Evolutionary conservation across 345 rosid genomes (phyloP), one percentile per base, ranked within the genome.

Genomic region (Acer yangbiense): DNA sequence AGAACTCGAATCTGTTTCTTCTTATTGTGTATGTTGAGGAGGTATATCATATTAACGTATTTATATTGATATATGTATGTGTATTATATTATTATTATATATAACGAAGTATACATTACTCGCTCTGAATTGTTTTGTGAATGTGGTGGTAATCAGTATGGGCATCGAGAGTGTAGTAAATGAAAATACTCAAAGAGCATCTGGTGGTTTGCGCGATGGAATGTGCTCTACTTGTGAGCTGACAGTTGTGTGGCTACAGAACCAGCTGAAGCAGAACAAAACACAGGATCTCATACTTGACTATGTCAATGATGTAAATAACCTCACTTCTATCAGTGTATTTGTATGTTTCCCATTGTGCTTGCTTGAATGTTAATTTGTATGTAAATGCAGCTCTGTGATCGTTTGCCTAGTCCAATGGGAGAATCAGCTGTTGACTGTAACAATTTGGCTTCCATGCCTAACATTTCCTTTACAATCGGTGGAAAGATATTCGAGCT

Each of bases 391-490:
- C 83, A 90, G 94, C 87, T 92, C 23, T 92, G 97, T 75, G 90
- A 86, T 46, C 85, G 89, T 4, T 57, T 92, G 79, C 94, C 97
- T 9, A 90, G 92, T 81, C 94, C 92, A 14, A 88, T 86, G 91
- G 97, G 97, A 63, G 88, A 92, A 83, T 92, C 92, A 7, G 81
- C 80, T 7, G 92, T 92, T 57, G 97, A 90, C 61, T 92, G 94
- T 75, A 78, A 69, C 39, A 78, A 83, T 66, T 64, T 90, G 77
- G 82, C 89, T 23, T 65, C 92, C 60, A 71, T 90, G 96, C 96
- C 96, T 54, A 82, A 73, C 55, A 87, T 91, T 63, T 86, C 96
- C 57, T 90, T 88, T 43, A 87, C 90, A 18, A 90, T 88, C 57
- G 93, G 90, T 63, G 93, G 88, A 54, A 87, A 79, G 75, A 81